These are phyloP conservation scores for Eucalyptus rudis DNA, from an alignment of 345 rosid genomes.

Conservation along the genomic window DNA sequence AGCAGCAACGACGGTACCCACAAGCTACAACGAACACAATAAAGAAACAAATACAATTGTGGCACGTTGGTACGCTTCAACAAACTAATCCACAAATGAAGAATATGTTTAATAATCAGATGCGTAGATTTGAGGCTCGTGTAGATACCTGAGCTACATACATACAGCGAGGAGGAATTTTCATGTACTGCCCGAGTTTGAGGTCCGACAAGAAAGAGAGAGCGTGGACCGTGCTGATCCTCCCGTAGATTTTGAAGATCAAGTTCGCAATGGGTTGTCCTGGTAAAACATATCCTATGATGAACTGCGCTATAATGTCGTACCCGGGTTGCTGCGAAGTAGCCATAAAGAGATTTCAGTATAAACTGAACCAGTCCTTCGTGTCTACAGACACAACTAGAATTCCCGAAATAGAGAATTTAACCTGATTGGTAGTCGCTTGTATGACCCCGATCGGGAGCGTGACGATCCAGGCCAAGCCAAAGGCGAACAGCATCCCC, in stretches of 20 bases:
- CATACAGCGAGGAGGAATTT: constrained; percentile 98
- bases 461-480: constrained; percentile 77
- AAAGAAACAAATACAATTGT: neutral
- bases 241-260: constrained; percentile 92
- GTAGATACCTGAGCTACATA: constrained; percentile 72
- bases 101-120: neutral
- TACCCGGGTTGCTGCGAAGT: constrained; percentile 93
- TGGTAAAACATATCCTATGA: constrained; percentile 77
- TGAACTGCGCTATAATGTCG: constrained; percentile 96
- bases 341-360: neutral
- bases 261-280: constrained; percentile 94
- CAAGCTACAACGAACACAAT: constrained; percentile 25
- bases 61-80: neutral
- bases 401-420: neutral
- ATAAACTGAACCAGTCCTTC: neutral
- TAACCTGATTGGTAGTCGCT: constrained; percentile 97
- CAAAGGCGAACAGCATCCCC: constrained; percentile 95
- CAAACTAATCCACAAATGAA: neutral
- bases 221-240: constrained; percentile 93
- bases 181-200: constrained; percentile 98
- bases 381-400: neutral
- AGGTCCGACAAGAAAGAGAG: constrained; percentile 96
- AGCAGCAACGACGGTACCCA: constrained; percentile 78
- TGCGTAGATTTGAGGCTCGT: neutral
- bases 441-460: constrained; percentile 98